Conservation (phyloP, 257 asterid genomes). For the Solanum pimpinellifolium region DNA sequence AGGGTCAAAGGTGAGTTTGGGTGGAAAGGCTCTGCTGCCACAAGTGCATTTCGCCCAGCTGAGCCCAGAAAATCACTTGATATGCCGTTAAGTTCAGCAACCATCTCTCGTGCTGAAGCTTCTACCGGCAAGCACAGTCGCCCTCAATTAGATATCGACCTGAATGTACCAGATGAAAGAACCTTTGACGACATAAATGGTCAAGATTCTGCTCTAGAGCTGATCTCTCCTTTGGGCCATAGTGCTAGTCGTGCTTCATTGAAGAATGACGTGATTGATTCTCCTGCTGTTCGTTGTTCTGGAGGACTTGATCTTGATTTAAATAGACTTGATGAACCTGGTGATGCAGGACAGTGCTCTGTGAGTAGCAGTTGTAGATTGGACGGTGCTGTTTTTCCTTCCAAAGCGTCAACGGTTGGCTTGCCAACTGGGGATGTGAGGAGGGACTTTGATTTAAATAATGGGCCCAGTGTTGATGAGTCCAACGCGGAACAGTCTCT, state of each 20-base stretch:
- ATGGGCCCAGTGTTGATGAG: conserved; percentile 40
- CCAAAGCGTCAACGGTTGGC: conserved; percentile 11
- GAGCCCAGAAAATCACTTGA: conserved; percentile 70
- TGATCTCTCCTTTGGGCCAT: conserved; percentile 5
- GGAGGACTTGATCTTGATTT: conserved; percentile 40
- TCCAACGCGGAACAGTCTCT: conserved; percentile 14
- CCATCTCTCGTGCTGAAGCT: conserved; percentile 18
- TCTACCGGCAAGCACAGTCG: conserved; percentile 38
- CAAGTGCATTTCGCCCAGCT: conserved; percentile 98
- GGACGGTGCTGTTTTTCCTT: conserved; percentile 9
- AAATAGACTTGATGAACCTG: conserved; percentile 31
- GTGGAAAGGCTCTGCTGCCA: conserved; percentile 96
- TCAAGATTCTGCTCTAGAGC: conserved; percentile 20
- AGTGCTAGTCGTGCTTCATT: conserved; percentile 4
- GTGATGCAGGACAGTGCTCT: conserved; percentile 21
- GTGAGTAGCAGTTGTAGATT: conserved; percentile 15
- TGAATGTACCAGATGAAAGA: conserved; percentile 48
- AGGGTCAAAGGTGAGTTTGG: conserved; percentile 70
- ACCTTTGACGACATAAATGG: conserved; percentile 28
- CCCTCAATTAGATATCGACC: conserved; percentile 32
- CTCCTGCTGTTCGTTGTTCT: conserved; percentile 16
- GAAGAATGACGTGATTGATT: conserved; percentile 11
- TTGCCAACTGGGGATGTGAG: conserved; percentile 19
- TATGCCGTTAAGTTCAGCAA: conserved; percentile 8
- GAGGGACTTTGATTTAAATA: conserved; percentile 41